Evolutionary conservation across 495 filamentous ascomycete species (phyloP), one percentile per base, ranked within the genome.

Genomic region (Penicillium fimorum): DNA sequence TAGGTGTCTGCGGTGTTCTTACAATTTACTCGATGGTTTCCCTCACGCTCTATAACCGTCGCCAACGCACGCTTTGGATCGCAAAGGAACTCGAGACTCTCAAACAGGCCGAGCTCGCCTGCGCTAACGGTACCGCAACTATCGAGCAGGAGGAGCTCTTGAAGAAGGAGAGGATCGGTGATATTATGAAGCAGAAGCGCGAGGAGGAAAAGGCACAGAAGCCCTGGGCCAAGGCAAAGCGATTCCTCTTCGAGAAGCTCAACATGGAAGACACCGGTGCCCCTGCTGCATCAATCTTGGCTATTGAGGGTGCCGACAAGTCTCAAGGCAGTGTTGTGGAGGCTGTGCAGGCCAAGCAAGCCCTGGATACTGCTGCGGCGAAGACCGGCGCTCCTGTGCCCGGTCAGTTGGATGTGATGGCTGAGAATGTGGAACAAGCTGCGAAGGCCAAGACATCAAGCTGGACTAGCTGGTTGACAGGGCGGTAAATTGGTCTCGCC

Each of bases 41-140:
- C 71, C 89, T 98, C 84, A 83, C 94, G 29, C 69, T 90, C 42
- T 89, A 93, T 76, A 97, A 96, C 77, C 87, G 90, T 40, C 77
- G 79, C 45, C 84, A 87, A 70, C 79, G 80, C 49, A 75, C 74
- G 56, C 84, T 90, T 54, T 92, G 75, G 75, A 69, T 86, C 70
- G 81, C 84, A 67, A 79, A 80, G 47, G 76, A 87, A 63, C 79
- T 88, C 61, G 79, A 79, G 65, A 76, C 75, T 33, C 65, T 88
- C 38, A 80, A 84, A 46, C 71, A 79, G 47, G 86, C 87, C 24
- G 77, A 80, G 40, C 69, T 83, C 4, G 84, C 86, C 25, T 82
- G 79, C 63, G 83, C 84, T 62, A 76, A 74, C 13, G 86, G 84
- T 54, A 79, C 75, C 20, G 88, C 88, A 1, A 85, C 82, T n/a